These are phyloP conservation scores for Fusarium dlaminii DNA, from an alignment of 2,329 filamentous ascomycete genomes.

Conservation along the genomic window DNA sequence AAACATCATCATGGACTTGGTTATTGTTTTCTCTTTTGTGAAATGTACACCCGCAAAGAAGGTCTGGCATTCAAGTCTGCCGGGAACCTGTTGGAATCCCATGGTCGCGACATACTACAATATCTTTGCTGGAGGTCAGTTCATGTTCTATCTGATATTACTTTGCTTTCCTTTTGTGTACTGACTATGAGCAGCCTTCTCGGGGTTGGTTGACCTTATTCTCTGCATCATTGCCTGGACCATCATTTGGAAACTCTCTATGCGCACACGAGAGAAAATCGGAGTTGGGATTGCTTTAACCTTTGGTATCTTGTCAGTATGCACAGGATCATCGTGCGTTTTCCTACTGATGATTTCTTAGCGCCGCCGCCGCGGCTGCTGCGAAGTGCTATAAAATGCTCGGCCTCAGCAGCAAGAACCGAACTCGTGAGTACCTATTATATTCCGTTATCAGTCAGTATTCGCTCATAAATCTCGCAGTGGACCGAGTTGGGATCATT, in stretches of 20 bases:
- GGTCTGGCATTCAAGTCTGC: background rate
- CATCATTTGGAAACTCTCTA: constrained; percentile 2
- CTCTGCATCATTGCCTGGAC: background rate
- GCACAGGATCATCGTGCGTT: fast-evolving
- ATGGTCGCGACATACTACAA: constrained; percentile 2
- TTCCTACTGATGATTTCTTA: fast-evolving
- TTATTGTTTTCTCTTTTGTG: background rate
- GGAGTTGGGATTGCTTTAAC: constrained; percentile 1
- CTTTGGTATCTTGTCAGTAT: background rate
- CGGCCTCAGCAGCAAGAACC: background rate
- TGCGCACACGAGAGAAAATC: background rate
- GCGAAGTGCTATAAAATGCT: background rate
- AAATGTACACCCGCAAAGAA: background rate
- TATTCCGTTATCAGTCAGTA: fast-evolving
- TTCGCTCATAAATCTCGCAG: background rate
- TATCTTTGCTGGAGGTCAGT: background rate
- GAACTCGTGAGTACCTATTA: background rate
- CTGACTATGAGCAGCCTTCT: background rate
- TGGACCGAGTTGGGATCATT: background rate
- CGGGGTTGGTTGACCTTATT: background rate
- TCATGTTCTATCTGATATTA: too few species aligned
- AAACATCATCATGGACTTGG: background rate
- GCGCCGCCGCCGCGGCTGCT: background rate
- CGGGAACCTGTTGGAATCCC: background rate
- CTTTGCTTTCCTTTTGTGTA: too few species aligned